Evolutionary conservation across 306 rosid species (phyloP), one percentile per base, ranked within the genome.

Genomic region (Gastrolobium villosum): DNA sequence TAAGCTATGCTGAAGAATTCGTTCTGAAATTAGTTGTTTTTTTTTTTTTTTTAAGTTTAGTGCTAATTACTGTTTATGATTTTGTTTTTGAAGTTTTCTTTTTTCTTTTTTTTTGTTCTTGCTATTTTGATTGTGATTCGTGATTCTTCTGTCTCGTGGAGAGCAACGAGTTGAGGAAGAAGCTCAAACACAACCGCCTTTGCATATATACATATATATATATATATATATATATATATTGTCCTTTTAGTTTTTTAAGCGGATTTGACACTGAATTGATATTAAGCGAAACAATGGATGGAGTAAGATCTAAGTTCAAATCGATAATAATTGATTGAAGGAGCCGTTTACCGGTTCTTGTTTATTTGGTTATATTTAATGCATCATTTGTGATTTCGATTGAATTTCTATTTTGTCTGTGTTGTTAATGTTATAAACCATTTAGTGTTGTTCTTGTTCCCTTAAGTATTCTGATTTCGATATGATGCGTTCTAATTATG

Each of bases 61-160:
- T 79, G 64, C 10, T 28, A 37, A 40, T 32, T 56, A 10, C 36
- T 43, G 40, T 63, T 82, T 48, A 1, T n/a, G 3, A 46, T 60
- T 75, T 30, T 72, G 31, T 31, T 63, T 63, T 30, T 52, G 15
- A 50, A 53, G 31, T 7, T 79, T 39, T 0, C 28, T 9, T 9
- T 32, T 69, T n/a, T n/a, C n/a, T n/a, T n/a, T 65, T 9, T 39
- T 32, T 79, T 50, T 52, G 3, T 65, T 45, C 7, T 44, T 55
- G 4, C 46, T 13, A 32, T 67, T 81, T 81, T 60, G 49, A 50
- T 34, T 39, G 44, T 76, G 78, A 28, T 76, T 65, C 20, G 52
- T 70, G 39, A 3, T 68, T 59, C 11, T 4, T 56, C 13, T 57
- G 9, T 31, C 8, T 46, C 4, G 55, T 34, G 14, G 30, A 62